Evolutionary conservation across 345 rosid species (phyloP).

Genomic region (Abelmoschus esculentus): DNA sequence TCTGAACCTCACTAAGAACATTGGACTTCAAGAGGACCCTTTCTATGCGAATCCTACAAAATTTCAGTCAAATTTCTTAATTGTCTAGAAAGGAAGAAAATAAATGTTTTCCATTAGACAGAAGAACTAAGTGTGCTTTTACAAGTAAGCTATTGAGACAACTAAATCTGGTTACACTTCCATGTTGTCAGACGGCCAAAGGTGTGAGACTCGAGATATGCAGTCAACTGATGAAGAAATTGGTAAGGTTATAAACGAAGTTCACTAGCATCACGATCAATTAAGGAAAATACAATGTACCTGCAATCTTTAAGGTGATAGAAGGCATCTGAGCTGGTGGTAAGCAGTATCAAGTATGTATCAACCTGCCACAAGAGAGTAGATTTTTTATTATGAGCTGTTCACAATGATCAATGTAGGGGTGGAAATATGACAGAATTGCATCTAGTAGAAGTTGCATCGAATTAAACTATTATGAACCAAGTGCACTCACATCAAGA

Average conservation of each 20-base stretch:
- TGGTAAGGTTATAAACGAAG: background rate
- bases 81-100: background rate
- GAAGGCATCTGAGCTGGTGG: constrained; percentile 93
- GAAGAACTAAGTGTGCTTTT: background rate
- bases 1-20: constrained; percentile 79
- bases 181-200: background rate
- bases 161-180: constrained; percentile 5
- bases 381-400: constrained; percentile 6
- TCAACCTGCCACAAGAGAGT: constrained; percentile 54
- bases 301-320: constrained; percentile 98
- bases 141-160: background rate
- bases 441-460: background rate
- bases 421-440: background rate
- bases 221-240: constrained; percentile 9
- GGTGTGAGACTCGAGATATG: background rate
- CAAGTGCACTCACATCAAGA: constrained; percentile 71
- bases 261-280: background rate
- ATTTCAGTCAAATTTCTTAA: constrained; percentile 16
- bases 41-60: constrained; percentile 69
- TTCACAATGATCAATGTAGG: constrained; percentile 3
- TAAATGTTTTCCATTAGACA: background rate
- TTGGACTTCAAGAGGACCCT: constrained; percentile 74
- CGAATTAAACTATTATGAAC: constrained; percentile 2
- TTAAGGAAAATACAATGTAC: constrained; percentile 25
- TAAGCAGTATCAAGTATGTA: constrained; percentile 82